Base-by-base conservation (phyloP, 2,329 filamentous ascomycete species). In the Tolypocladium guangdongense region DNA sequence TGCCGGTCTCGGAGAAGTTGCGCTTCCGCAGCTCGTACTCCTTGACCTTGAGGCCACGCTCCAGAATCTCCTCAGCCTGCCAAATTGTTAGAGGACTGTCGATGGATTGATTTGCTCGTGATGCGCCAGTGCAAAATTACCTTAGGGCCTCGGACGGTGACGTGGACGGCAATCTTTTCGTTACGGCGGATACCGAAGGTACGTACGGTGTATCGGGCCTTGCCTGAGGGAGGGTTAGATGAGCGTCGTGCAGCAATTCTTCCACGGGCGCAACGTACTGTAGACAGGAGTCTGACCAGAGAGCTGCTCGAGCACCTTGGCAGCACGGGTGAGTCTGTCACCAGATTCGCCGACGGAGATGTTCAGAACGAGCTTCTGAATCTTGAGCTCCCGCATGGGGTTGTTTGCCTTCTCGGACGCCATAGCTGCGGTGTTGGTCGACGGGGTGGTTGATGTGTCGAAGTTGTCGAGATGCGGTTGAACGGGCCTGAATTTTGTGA, bases 171-270 rank as follows among this genome's bases (percentile, higher is more conserved):
- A 72, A 99, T 99, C 88, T 96, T 97, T 78, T 99, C 93, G 88
- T 99, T 99, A 90, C 93, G 92, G 77, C 93, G 92, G 85, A 99
- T 99, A 87, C 93, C 93, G 79, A 99, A 99, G 73, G 92, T 97
- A 82, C 93, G 92, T 84, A 99, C 93, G 67, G 93, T 99, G 87
- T 97, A 99, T 73, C 93, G 90, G 77, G 93, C 93, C 88, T 99
- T 99, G 90, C 88, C 88, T 91, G 70, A 54, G 52, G 47, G 32
- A 53, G 53, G 49, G 52, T 43, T 54, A 20, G 57, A 59, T 58
- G 58, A 56, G 36, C 37, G 51, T 50, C 27, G 27, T 55, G 51
- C 33, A 36, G 49, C 36, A 55, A 54, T 55, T 54, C 27, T 47
- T 47, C 16, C 16, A 20, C 33, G 24, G 37, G 12, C 24, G 51